phyloP scores from a whole-genome alignment of 208 protist species.

The Lotmaria passim region DNA sequence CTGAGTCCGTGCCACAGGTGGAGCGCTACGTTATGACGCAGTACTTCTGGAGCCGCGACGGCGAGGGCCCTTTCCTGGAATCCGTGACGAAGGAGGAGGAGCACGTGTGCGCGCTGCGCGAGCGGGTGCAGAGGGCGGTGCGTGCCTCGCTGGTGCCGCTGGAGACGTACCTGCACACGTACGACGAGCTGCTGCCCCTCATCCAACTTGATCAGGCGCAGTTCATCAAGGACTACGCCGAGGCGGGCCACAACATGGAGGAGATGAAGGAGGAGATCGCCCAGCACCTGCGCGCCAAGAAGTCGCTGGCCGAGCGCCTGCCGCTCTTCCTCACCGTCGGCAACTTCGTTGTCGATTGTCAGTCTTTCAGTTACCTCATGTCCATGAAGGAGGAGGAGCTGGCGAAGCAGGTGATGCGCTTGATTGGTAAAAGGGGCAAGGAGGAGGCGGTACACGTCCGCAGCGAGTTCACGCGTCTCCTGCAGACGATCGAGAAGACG shows the following conservation, averaged over 20 bases:
- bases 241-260: slow-evolving; percentile 84
- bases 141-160: slow-evolving; percentile 81
- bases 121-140: slow-evolving; percentile 69
- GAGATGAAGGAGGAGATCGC: slow-evolving; percentile 93
- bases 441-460: slow-evolving; percentile 69
- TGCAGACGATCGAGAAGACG: slow-evolving; percentile 77
- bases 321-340: slow-evolving; percentile 93
- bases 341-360: slow-evolving; percentile 95
- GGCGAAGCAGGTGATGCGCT: slow-evolving; percentile 90
- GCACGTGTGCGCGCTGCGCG: slow-evolving; percentile 72
- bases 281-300: slow-evolving; percentile 89
- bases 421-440: slow-evolving; percentile 90
- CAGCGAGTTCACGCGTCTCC: slow-evolving; percentile 89
- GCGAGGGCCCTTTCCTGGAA: slow-evolving; percentile 90
- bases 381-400: slow-evolving; percentile 94
- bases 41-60: slow-evolving; percentile 93
- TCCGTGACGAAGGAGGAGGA: slow-evolving; percentile 89
- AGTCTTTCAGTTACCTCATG: slow-evolving; percentile 93
- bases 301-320: slow-evolving; percentile 88
- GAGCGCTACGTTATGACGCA: slow-evolving; percentile 94
- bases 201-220: slow-evolving; percentile 85
- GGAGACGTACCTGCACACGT: slow-evolving; percentile 86
- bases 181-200: slow-evolving; percentile 91
- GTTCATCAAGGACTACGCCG: slow-evolving; percentile 88
- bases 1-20: slow-evolving; percentile 90